These are phyloP conservation scores for Angomonas ambiguus DNA, from an alignment of 208 protist species.

Conservation along the genomic window DNA sequence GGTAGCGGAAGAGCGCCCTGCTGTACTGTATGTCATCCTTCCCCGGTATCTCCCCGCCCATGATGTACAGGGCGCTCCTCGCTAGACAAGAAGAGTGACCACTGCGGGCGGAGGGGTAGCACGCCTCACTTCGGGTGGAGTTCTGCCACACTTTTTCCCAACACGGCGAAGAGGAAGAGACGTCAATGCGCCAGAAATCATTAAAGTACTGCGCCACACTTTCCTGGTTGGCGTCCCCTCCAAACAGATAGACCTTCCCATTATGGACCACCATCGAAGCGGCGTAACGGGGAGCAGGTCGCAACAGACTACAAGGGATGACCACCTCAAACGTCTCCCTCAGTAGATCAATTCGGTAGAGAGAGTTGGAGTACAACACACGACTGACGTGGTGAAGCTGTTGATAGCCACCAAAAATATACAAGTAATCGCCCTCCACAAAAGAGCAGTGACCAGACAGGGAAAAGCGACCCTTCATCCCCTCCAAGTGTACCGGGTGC, in stretches of 20 bases:
- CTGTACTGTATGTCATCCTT: slow-evolving; percentile 31
- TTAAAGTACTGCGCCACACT: slow-evolving; percentile 45
- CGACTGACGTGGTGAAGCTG: not conserved
- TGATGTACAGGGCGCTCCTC: slow-evolving; percentile 53
- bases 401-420: slow-evolving; percentile 61
- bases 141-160: slow-evolving; percentile 22
- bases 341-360: slow-evolving; percentile 52
- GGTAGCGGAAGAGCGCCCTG: slow-evolving; percentile 49
- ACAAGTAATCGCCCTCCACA: slow-evolving; percentile 45
- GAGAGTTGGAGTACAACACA: slow-evolving; percentile 32
- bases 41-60: slow-evolving; percentile 56
- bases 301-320: not conserved
- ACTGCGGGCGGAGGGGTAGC: slow-evolving; percentile 46
- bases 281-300: slow-evolving; percentile 46
- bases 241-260: slow-evolving; percentile 59
- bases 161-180: not conserved
- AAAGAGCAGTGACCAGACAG: slow-evolving; percentile 56
- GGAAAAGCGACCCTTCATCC: not conserved
- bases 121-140: slow-evolving; percentile 8
- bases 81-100: slow-evolving; percentile 42
- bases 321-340: slow-evolving; percentile 25
- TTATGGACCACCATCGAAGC: slow-evolving; percentile 39
- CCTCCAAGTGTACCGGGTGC: slow-evolving; percentile 26
- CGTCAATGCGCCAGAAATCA: slow-evolving; percentile 67
- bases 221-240: slow-evolving; percentile 62